These are phyloP conservation scores for Candida argentea DNA, from an alignment of 805 yeast species.

Conservation along the genomic window DNA sequence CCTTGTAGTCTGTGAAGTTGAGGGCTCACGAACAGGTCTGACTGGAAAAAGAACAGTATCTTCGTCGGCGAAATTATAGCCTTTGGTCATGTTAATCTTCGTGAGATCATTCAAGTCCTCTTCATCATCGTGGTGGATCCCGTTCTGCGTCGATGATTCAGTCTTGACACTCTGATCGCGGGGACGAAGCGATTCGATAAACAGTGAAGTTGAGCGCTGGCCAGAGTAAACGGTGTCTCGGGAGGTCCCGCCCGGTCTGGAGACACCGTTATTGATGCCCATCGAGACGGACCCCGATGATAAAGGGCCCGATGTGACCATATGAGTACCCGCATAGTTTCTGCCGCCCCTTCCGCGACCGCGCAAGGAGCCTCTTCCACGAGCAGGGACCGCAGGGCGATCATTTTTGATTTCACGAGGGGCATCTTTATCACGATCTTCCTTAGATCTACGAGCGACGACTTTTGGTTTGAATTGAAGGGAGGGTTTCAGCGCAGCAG, in stretches of 20 bases:
- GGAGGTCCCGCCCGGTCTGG: slow-evolving; percentile 16
- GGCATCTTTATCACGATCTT: slow-evolving; percentile 73
- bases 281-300: slow-evolving; percentile 52
- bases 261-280: slow-evolving; percentile 19
- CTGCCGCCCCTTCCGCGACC: slow-evolving; percentile 26
- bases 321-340: slow-evolving; percentile 42
- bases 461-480: slow-evolving; percentile 79
- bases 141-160: background rate
- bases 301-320: slow-evolving; percentile 65
- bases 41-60: slow-evolving; percentile 59
- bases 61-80: slow-evolving; percentile 40
- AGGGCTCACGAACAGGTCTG: slow-evolving; percentile 46
- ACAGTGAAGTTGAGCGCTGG: slow-evolving; percentile 32
- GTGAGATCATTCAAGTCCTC: slow-evolving; percentile 33
- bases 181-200: slow-evolving; percentile 24
- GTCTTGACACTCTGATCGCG: slow-evolving; percentile 13
- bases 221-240: slow-evolving; percentile 24
- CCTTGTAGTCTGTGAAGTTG: slow-evolving; percentile 5
- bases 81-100: slow-evolving; percentile 56
- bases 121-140: slow-evolving; percentile 26
- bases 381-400: slow-evolving; percentile 10
- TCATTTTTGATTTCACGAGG: slow-evolving; percentile 38
- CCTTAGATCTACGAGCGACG: slow-evolving; percentile 75
- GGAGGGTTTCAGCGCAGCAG: slow-evolving; percentile 34
- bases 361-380: slow-evolving; percentile 20